Conservation (phyloP, 257 asterid genomes). For the Apocynum venetum region DNA sequence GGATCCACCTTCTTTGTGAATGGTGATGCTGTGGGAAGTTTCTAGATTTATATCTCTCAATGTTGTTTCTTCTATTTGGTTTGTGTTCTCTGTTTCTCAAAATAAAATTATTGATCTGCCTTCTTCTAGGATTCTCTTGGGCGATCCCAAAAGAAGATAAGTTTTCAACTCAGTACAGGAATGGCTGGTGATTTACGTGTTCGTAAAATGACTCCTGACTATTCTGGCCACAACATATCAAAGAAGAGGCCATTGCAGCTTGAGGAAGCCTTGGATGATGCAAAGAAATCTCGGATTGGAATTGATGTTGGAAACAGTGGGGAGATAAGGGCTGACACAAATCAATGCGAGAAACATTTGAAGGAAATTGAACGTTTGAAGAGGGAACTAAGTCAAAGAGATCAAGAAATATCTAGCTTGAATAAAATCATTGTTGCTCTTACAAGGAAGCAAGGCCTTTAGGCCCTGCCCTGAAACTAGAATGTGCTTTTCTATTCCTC, state of each 20-base stretch:
- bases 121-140: slow-evolving; percentile 59
- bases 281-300: slow-evolving; percentile 38
- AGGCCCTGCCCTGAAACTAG: slow-evolving; percentile 17
- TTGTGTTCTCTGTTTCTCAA: background rate
- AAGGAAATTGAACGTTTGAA: slow-evolving; percentile 61
- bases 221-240: slow-evolving; percentile 16
- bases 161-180: slow-evolving; percentile 45
- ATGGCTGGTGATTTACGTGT: slow-evolving; percentile 39
- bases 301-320: slow-evolving; percentile 25
- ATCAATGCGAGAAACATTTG: slow-evolving; percentile 36
- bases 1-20: background rate
- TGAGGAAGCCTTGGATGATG: slow-evolving; percentile 21
- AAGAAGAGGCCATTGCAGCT: slow-evolving; percentile 50
- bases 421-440: slow-evolving; percentile 66
- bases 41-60: background rate
- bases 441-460: slow-evolving; percentile 80
- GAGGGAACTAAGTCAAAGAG: slow-evolving; percentile 52
- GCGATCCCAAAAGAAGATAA: slow-evolving; percentile 49
- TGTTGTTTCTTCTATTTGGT: background rate
- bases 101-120: background rate
- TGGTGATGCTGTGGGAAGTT: background rate
- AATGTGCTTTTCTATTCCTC: background rate
- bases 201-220: slow-evolving; percentile 32
- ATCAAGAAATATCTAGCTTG: slow-evolving; percentile 58
- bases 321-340: slow-evolving; percentile 10